Evolutionary conservation across 495 filamentous ascomycete species (phyloP).

Genomic region (Xylaria intraflava): DNA sequence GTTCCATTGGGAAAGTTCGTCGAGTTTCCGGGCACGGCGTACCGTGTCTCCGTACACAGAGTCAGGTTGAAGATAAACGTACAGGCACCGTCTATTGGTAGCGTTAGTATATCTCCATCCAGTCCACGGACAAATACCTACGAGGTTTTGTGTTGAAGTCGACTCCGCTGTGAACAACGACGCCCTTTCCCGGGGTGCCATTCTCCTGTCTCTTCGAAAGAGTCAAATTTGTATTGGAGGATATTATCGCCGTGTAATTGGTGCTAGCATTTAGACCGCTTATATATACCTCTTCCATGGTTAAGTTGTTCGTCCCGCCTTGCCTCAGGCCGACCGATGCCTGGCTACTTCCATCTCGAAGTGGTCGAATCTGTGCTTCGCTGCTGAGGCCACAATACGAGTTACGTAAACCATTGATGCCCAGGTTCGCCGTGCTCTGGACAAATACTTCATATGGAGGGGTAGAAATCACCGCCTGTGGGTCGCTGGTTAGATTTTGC

Average conservation of each 20-base stretch:
- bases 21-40: constrained; percentile 80
- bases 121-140: constrained; percentile 33
- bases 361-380: constrained; percentile 54
- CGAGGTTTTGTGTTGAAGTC: constrained; percentile 71
- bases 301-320: constrained; percentile 52
- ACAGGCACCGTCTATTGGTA: constrained; percentile 44
- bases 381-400: constrained; percentile 68
- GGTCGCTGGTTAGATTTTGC: constrained; percentile 50
- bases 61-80: constrained; percentile 72
- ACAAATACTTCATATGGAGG: constrained; percentile 76
- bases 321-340: constrained; percentile 60
- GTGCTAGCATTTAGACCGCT: constrained; percentile 62
- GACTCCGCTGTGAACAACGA: constrained; percentile 60
- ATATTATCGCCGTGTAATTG: constrained; percentile 65
- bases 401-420: constrained; percentile 58
- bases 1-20: constrained; percentile 41
- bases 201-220: constrained; percentile 36
- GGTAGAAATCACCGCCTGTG: constrained; percentile 30
- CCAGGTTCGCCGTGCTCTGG: constrained; percentile 52
- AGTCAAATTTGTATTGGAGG: constrained; percentile 52
- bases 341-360: constrained; percentile 35
- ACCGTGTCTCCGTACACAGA: constrained; percentile 81
- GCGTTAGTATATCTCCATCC: constrained; percentile 12
- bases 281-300: constrained; percentile 82
- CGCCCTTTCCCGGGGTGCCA: constrained; percentile 51